A percentile compares a stretch with the other conserved stretches of the same genome.
Evolutionary conservation across 305 asterid genomes (phyloP).

Genomic region (Solanum hybrid): DNA sequence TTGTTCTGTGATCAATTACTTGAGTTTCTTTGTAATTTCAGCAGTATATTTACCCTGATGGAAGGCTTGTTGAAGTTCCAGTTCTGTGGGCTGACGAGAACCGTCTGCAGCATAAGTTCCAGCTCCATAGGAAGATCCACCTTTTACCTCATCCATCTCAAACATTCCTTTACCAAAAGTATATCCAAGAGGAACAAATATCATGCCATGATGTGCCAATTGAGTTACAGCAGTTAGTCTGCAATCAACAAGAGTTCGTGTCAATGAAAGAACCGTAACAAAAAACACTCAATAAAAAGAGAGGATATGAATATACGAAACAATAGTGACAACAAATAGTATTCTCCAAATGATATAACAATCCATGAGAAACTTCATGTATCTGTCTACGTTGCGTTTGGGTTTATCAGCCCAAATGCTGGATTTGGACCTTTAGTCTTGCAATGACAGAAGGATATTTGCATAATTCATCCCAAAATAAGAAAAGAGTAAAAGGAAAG

Average conservation of each 20-base stretch:
- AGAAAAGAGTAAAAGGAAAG: background rate
- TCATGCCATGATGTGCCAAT: constrained; percentile 80
- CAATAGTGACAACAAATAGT: background rate
- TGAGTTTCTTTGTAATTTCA: constrained; percentile 54
- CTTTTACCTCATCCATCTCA: constrained; percentile 74
- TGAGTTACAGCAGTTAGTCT: constrained; percentile 80
- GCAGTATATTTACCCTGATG: constrained; percentile 80
- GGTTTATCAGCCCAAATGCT: background rate
- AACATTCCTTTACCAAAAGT: constrained; percentile 79
- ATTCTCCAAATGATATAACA: background rate
- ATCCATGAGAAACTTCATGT: background rate
- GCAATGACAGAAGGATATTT: background rate
- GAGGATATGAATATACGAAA: background rate
- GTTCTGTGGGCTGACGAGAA: constrained; percentile 64
- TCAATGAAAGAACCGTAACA: background rate
- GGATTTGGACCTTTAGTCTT: background rate
- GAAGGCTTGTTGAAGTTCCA: constrained; percentile 76
- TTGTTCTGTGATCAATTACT: constrained; percentile 3
- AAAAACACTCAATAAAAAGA: background rate
- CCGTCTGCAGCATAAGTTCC: constrained; percentile 89
- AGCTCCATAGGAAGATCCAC: constrained; percentile 79
- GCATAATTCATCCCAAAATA: background rate
- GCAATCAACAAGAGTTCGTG: background rate
- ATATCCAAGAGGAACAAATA: constrained; percentile 76
- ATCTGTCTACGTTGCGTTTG: background rate